phyloP scores from a whole-genome alignment of 768 basidiomycete species.

The Leccinum uliginosum region DNA sequence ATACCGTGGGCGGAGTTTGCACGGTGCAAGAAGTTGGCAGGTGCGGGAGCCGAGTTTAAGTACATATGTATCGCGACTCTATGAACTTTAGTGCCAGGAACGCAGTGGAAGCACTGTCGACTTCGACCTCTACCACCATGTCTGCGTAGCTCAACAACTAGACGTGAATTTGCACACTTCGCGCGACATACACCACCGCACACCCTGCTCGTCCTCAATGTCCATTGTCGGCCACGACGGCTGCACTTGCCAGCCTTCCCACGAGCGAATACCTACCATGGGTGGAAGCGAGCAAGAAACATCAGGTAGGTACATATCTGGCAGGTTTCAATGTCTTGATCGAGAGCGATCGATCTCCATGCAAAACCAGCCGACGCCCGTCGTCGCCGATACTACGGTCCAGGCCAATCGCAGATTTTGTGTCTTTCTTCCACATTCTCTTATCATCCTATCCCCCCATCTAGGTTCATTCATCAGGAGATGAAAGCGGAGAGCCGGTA shows the following conservation, averaged over 20 bases:
- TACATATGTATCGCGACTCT: too few relatives aligned
- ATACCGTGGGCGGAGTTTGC: neutral
- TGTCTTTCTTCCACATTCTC: too few relatives aligned
- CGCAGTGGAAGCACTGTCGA: too few relatives aligned
- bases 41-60: too few relatives aligned
- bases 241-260: slow-evolving; percentile 74
- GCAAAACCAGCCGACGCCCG: neutral
- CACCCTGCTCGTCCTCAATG: slow-evolving; percentile 73
- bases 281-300: neutral
- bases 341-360: neutral
- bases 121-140: too few relatives aligned
- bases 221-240: slow-evolving; percentile 78
- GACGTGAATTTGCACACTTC: neutral
- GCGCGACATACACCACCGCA: slow-evolving; percentile 64
- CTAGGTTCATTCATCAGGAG: too few relatives aligned
- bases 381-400: neutral
- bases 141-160: too few relatives aligned
- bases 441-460: too few relatives aligned
- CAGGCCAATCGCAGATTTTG: too few relatives aligned
- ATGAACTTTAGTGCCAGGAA: too few relatives aligned
- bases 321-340: neutral
- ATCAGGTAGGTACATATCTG: neutral
- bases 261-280: slow-evolving; percentile 71
- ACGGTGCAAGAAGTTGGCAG: too few relatives aligned
- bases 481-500: too few relatives aligned